Percentiles rank a stretch among this genome's conserved stretches.
phyloP scores from a whole-genome alignment of 2,329 filamentous ascomycete genomes.

The Pseudopithomyces chartarum region DNA sequence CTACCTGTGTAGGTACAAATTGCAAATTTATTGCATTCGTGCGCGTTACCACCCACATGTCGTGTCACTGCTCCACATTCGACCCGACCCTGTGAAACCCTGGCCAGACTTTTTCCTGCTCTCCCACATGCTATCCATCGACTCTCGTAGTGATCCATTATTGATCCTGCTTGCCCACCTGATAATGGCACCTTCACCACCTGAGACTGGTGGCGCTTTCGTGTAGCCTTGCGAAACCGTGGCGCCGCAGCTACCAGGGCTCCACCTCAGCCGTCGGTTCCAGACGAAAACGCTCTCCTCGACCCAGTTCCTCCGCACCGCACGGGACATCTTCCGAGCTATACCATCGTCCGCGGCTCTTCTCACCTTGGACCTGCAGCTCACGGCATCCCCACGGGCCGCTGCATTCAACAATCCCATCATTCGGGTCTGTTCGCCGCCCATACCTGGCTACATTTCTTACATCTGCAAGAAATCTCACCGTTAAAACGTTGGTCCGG shows the following conservation, averaged over 20 bases:
- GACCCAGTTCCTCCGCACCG: background rate
- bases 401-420: background rate
- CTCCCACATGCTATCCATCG: background rate
- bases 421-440: background rate
- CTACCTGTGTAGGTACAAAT: background rate
- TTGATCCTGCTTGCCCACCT: background rate
- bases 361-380: background rate
- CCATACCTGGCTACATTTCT: background rate
- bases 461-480: background rate
- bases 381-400: background rate
- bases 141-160: background rate
- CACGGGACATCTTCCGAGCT: background rate
- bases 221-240: conserved; percentile 4
- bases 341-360: background rate
- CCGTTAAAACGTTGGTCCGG: too few relatives aligned
- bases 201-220: background rate
- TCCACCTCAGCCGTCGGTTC: background rate
- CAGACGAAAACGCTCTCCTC: background rate
- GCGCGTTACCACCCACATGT: background rate
- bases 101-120: background rate
- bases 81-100: background rate
- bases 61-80: conserved; percentile 6
- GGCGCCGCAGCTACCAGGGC: background rate
- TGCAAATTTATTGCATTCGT: conserved; percentile 2
- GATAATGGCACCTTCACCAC: background rate